phyloP scores from a whole-genome alignment of 441 rosid species.

The Gossypium lobatum region DNA sequence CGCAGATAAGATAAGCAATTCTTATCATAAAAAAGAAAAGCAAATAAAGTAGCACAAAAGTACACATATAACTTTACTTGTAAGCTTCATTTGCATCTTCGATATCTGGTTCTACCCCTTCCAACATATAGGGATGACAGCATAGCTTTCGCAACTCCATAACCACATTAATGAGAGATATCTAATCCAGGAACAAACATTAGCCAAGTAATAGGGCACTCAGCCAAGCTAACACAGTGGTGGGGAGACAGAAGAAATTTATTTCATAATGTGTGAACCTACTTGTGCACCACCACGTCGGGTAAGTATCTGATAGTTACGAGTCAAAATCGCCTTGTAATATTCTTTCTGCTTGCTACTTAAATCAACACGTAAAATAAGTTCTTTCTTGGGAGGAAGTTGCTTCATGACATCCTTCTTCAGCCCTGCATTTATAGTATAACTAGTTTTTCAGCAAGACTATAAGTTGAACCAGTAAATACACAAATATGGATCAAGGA shows the following conservation, averaged over 20 bases:
- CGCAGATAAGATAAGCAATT: neutral
- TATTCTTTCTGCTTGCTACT: constrained; percentile 93
- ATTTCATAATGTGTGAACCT: constrained; percentile 17
- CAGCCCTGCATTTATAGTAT: constrained; percentile 58
- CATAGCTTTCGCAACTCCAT: constrained; percentile 99
- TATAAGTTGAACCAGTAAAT: neutral
- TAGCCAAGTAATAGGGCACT: constrained; percentile 12
- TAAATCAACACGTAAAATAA: constrained; percentile 88
- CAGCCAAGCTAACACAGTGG: neutral
- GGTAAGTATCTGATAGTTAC: constrained; percentile 89
- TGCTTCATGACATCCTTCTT: constrained; percentile 98
- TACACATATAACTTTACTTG: constrained; percentile 40
- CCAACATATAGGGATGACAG: constrained; percentile 96
- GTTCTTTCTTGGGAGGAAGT: constrained; percentile 98
- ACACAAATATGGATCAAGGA: neutral
- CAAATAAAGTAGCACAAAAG: neutral
- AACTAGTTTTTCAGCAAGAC: constrained; percentile 15
- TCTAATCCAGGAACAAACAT: constrained; percentile 40
- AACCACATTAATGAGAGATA: constrained; percentile 90
- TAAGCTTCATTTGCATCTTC: constrained; percentile 60
- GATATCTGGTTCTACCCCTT: constrained; percentile 86
- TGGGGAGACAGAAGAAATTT: neutral
- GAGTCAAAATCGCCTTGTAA: constrained; percentile 94
- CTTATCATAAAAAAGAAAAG: neutral
- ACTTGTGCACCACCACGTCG: constrained; percentile 97